A percentile compares a stretch with the other conserved stretches of the same genome.
phyloP scores from a whole-genome alignment of 2,329 filamentous ascomycete genomes.

The Cladophialophora yegresii region DNA sequence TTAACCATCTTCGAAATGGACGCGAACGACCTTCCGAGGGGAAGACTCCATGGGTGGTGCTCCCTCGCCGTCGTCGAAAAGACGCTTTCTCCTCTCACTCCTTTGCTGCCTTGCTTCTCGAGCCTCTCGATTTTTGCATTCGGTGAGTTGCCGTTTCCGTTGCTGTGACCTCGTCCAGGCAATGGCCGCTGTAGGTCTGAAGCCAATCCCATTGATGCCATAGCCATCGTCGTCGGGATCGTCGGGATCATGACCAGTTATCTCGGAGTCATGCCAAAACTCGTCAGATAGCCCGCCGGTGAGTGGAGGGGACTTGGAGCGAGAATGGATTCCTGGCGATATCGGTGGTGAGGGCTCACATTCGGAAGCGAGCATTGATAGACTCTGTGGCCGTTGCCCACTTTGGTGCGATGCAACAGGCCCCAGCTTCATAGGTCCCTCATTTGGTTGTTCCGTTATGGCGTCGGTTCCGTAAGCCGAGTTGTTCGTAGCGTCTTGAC shows the following conservation, averaged over 20 bases:
- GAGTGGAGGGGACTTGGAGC: slow-evolving; percentile 42
- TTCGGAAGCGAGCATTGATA: background rate
- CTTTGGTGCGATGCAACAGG: background rate
- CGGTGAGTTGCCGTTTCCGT: slow-evolving; percentile 59
- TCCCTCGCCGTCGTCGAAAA: slow-evolving; percentile 24
- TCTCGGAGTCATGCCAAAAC: slow-evolving; percentile 62
- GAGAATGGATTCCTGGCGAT: background rate
- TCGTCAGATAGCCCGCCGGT: slow-evolving; percentile 37
- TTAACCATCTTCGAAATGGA: slow-evolving; percentile 32
- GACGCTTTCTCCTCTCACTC: slow-evolving; percentile 51
- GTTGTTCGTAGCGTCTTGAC: background rate
- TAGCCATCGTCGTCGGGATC: slow-evolving; percentile 64
- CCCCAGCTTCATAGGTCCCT: background rate
- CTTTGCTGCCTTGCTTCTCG: slow-evolving; percentile 60
- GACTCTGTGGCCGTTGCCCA: background rate
- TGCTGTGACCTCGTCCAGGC: slow-evolving; percentile 59
- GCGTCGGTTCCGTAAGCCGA: background rate
- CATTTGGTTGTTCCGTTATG: too few species aligned
- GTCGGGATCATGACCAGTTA: slow-evolving; percentile 60
- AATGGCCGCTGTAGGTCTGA: slow-evolving; percentile 61
- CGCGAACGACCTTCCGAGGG: slow-evolving; percentile 33
- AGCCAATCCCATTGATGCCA: slow-evolving; percentile 65
- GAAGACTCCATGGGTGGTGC: slow-evolving; percentile 26
- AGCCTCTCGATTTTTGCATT: slow-evolving; percentile 62
- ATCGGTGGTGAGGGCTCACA: background rate